Base-by-base conservation (phyloP, 2,329 filamentous ascomycete species). In the Penicillium sp. region DNA sequence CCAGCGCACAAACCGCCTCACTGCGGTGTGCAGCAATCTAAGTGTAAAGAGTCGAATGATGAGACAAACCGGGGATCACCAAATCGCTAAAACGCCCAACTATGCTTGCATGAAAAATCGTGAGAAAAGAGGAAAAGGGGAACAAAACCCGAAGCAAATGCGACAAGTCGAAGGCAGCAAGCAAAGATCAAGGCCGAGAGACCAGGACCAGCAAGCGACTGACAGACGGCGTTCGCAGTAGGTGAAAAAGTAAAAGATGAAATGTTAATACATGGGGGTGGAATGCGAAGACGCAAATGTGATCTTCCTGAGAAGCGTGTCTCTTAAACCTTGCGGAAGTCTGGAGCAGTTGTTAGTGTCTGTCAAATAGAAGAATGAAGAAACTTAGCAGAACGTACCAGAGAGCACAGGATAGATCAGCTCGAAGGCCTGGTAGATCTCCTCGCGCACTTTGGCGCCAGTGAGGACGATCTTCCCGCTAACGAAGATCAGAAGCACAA, bases 401-500 rank as follows among this genome's bases (percentile, higher is more conserved):
- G 92, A 90, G 71, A 96, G 81, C 79, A 96, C 92, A 73, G 92
- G 92, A 74, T 96, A 96, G 79, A 97, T 96, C 87, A 95, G 89
- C 80, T 96, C 92, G 71, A 96, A 96, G 43, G 92, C 92, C 75
- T 94, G 90, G 71, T 96, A 96, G 65, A 99, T 97, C 80, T 97
- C 94, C 77, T 99, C 94, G 67, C 94, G 89, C 62, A 97, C 92
- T 75, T 99, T 97, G 64, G 94, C 94, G 71, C 94, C 94, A 37
- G 94, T 97, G 72, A 97, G 84, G 69, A 97, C 94, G 59, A 97
- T 97, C 84, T 97, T 97, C 71, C 93, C 94, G 70, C 89, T 94
- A 69, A 97, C 93, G 80, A 97, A 97, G 76, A 99, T 97, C 71
- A 97, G 81, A 23, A 97, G 87, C 50, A 97, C 93, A 65, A 97